Base-by-base conservation (phyloP, 352 stramenopile species). In the Phytopythium litorale region DNA sequence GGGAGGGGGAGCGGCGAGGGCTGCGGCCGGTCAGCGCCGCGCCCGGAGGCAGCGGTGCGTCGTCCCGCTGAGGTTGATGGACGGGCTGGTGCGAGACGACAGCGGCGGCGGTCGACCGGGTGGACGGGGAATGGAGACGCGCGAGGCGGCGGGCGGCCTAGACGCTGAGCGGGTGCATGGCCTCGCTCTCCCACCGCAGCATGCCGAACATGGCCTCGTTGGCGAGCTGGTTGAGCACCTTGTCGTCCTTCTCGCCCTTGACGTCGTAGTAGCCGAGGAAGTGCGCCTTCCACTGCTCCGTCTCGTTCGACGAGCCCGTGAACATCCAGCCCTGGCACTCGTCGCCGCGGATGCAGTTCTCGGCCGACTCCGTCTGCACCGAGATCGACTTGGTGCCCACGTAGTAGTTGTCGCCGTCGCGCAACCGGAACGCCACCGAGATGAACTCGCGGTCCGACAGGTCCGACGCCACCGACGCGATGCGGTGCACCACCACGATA, bases 131-230 rank as follows among this genome's bases (percentile, higher is more conserved):
- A 7, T 32, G 28, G 25, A 6, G 49, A 19, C 21, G 1, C 11
- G 30, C 51, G 30, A 35, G 23, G 6, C 40, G 16, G 25, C 25
- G 19, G 16, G 25, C 25, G 19, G 23, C 23, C 56, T 88, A 91
- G 38, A 91, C 79, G 58, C 80, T 92, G 3, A 92, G 68, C 30
- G 84, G 84, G 57, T 91, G 79, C 81, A 91, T 89, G 7, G 85
- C 83, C 62, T 94, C 83, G 55, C 85, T 94, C 67, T 94, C 85
- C 85, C 83, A 94, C 68, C 85, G 76, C 55, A 94, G 70, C 78
- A 92, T 90, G 32, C 81, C 81, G 63, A 94, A 94, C 83, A 92
- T 94, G 61, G 83, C 79, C 62, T 94, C 85, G 56, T 92, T 94
- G 33, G 79, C 81, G 28, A 91, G 64, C 62, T 94, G 84, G 65